Base-by-base conservation (phyloP, 257 asterid genomes). In the Capsicum pubescens region DNA sequence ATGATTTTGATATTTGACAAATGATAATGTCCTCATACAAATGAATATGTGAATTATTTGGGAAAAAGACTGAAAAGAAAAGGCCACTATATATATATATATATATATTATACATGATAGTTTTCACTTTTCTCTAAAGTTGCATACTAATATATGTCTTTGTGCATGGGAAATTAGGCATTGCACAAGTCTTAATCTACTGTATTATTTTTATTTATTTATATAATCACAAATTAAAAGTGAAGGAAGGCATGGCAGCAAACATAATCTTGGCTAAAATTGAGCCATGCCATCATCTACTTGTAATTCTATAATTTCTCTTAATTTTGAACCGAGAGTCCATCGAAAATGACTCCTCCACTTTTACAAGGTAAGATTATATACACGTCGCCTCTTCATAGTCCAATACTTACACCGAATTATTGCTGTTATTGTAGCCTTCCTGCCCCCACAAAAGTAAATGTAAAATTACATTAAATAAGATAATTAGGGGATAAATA, bases 241-340 rank as follows among this genome's bases (percentile, higher is more conserved):
- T 68, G 52, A 68, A 21, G 26, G 77, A 21, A 13, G 77, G 54
- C 26, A 15, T 14, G 50, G 19, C 26, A 7, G 54, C 77, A 54
- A 36, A 39, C 54, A 36, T 36, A 68, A 39, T 68, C 52, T 67
- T 67, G 52, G 52, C 13, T 67, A 36, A 35, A 67, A 36, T 67
- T 32, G 4, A 21, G 21, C 52, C 76, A 67, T 67, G 52, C 36
- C 76, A 67, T 67, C 76, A 67, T 67, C 74, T 68, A 68, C 54
- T 36, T 39, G 44, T 39, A 39, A 39, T 39, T 3, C 44, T 39
- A 39, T 39, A 39, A 39, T 4, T 3, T 39, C 5, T 39, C 32
- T 26, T 26, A 26, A 26, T 26, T 39, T 39, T 39, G 3, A 39
- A 39, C 5, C 42, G 2, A 39, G 5, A 39, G 44, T 39, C 4